Base-by-base conservation (phyloP, 1,139 yeast species). In the Blastobotrys aristatus region DNA sequence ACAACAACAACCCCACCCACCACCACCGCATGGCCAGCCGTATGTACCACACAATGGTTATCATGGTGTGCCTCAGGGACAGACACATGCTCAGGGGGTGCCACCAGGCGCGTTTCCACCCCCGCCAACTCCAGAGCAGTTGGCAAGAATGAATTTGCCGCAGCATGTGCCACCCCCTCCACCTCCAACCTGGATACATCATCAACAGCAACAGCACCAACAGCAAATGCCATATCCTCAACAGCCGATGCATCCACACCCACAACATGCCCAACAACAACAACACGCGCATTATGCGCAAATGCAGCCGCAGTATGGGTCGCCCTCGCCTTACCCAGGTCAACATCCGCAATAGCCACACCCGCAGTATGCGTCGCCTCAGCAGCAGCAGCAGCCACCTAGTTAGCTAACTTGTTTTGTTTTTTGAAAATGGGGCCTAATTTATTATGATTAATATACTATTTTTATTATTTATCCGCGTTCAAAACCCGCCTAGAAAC, bases 401-500 rank as follows among this genome's bases (percentile, higher is more conserved):
- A n/a, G n/a, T n/a, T n/a, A n/a, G n/a, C n/a, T n/a, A n/a, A n/a
- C n/a, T n/a, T n/a, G n/a, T n/a, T n/a, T n/a, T n/a, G n/a, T n/a
- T n/a, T n/a, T n/a, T n/a, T n/a, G n/a, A n/a, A n/a, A n/a, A n/a
- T n/a, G n/a, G n/a, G n/a, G n/a, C 6, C 6, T 30, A 6, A 6
- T 30, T 30, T 30, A 30, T 22, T 37, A 3, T 22, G 7, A 14
- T 22, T 24, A 10, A 24, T 22, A n/a, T n/a, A 27, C 13, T 37
- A 18, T 24, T 2, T n/a, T n/a, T 35, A 24, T 10, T n/a, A 7
- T n/a, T 10, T 36, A 21, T 8, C 18, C 5, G 34, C 2, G 24
- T 34, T 22, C 26, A 45, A 22, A 50, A 49, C 16, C 52, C 50
- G 32, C 55, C 55, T 11, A 43, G 34, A 29, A 50, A 53, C 13